Conservation (phyloP, 208 protist species). For the Lotmaria passim region DNA sequence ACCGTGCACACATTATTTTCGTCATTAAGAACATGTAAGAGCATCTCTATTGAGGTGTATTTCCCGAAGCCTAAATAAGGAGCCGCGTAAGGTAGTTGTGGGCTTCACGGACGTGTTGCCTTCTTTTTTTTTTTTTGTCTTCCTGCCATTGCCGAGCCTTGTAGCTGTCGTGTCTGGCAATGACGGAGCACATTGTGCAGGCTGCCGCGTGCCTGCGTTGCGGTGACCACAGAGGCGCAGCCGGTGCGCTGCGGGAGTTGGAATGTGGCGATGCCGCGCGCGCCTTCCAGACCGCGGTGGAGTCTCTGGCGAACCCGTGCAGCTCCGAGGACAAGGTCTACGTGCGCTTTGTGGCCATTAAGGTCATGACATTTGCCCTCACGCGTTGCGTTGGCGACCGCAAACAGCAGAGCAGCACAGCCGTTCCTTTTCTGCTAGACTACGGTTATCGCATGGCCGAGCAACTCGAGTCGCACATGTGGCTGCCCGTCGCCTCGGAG, state of each 20-base stretch:
- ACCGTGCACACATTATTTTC: too few relatives aligned
- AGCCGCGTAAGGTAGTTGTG: too few relatives aligned
- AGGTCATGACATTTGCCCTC: conserved; percentile 63
- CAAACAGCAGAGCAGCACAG: conserved; percentile 24
- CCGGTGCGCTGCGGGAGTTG: conserved; percentile 48
- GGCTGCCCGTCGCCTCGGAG: conserved; percentile 72
- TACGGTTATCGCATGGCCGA: conserved; percentile 38
- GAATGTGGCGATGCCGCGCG: conserved; percentile 37
- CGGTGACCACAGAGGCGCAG: conserved; percentile 64
- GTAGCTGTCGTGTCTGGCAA: too few relatives aligned
- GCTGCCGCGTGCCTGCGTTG: conserved; percentile 57
- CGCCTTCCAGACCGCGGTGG: conserved; percentile 37
- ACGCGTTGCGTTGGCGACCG: conserved; percentile 38
- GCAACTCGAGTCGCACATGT: conserved; percentile 40
- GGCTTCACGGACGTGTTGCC: too few relatives aligned
- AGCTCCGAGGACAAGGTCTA: conserved; percentile 40
- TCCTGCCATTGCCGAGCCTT: not conserved
- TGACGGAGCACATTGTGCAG: conserved; percentile 46
- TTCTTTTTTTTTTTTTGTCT: conserved; percentile 3
- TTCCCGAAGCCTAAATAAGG: too few relatives aligned
- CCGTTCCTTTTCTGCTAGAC: conserved; percentile 48
- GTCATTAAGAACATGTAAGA: too few relatives aligned
- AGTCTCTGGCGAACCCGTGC: conserved; percentile 19
- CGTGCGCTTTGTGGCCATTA: conserved; percentile 69
- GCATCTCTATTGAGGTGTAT: too few relatives aligned